phyloP scores from a whole-genome alignment of 495 filamentous ascomycete species.

The Talaromyces trachyspermus region DNA sequence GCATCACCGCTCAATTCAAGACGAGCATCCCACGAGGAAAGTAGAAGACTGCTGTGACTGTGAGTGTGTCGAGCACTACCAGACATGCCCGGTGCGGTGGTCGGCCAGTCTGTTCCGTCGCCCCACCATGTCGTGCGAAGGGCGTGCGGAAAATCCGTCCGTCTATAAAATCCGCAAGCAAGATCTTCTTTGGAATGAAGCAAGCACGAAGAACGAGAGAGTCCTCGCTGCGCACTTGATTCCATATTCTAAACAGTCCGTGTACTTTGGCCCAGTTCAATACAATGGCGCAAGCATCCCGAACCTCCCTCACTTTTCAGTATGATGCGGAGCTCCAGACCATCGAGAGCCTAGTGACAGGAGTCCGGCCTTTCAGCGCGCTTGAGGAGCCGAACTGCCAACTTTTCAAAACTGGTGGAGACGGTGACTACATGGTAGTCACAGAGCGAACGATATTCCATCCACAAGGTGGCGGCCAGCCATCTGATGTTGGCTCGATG shows the following conservation, averaged over 20 bases:
- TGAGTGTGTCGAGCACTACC: no score
- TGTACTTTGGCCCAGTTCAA: neutral
- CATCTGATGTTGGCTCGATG: slow-evolving; percentile 52
- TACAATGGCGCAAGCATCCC: slow-evolving; percentile 3
- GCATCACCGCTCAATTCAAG: no score
- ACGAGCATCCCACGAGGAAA: no score
- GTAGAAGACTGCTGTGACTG: no score
- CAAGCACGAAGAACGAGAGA: no score
- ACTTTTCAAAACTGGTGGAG: slow-evolving; percentile 42
- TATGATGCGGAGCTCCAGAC: slow-evolving; percentile 43
- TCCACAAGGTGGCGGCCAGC: slow-evolving; percentile 60
- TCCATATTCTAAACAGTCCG: no score
- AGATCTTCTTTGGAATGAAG: no score
- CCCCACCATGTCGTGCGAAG: slow-evolving; percentile 3
- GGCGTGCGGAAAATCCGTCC: neutral
- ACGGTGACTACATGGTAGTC: slow-evolving; percentile 43
- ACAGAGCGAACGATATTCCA: slow-evolving; percentile 60
- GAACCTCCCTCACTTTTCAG: slow-evolving; percentile 48
- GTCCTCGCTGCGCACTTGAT: no score
- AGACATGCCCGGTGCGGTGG: no score
- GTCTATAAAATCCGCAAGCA: no score
- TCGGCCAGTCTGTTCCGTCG: neutral
- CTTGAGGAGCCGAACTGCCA: slow-evolving; percentile 38
- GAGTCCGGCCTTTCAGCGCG: slow-evolving; percentile 34
- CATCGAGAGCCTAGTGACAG: slow-evolving; percentile 34